A percentile compares a stretch with the other conserved stretches of the same genome.
These are phyloP conservation scores for Neurospora pannonica DNA, from an alignment of 495 filamentous ascomycete genomes.

Conservation along the genomic window DNA sequence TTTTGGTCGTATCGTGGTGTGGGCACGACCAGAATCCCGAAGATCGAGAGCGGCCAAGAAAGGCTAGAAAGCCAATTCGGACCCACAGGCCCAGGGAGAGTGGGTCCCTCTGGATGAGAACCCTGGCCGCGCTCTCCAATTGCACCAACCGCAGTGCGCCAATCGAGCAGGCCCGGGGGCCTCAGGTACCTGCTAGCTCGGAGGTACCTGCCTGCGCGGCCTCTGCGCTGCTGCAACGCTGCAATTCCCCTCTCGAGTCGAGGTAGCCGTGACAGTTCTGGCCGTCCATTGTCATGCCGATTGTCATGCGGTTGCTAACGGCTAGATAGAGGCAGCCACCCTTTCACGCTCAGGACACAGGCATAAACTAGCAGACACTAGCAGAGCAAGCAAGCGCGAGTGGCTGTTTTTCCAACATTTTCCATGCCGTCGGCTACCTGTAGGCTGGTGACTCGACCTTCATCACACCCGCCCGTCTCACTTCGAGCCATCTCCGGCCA, in stretches of 20 bases:
- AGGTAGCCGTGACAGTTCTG: background rate
- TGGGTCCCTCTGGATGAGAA: background rate
- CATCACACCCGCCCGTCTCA: background rate
- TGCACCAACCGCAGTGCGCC: background rate
- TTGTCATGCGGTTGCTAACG: background rate
- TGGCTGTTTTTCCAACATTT: conserved; percentile 19
- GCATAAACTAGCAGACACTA: background rate
- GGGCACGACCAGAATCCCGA: background rate
- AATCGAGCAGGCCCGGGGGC: background rate
- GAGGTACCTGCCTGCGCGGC: background rate
- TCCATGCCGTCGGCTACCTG: conserved; percentile 11
- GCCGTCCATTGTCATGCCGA: background rate
- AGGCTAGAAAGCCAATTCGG: background rate
- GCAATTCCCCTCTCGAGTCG: background rate
- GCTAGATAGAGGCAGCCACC: background rate
- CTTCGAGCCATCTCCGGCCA: conserved; percentile 8
- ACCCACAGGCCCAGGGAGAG: background rate
- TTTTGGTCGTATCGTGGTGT: background rate
- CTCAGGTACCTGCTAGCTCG: background rate
- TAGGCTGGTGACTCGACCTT: background rate
- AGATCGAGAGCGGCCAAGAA: background rate
- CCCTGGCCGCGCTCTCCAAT: background rate
- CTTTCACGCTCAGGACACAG: background rate
- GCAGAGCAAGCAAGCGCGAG: background rate
- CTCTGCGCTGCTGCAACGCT: background rate